Base-by-base conservation (phyloP, 108 stramenopile species). In the Cyclotella distinguenda region DNA sequence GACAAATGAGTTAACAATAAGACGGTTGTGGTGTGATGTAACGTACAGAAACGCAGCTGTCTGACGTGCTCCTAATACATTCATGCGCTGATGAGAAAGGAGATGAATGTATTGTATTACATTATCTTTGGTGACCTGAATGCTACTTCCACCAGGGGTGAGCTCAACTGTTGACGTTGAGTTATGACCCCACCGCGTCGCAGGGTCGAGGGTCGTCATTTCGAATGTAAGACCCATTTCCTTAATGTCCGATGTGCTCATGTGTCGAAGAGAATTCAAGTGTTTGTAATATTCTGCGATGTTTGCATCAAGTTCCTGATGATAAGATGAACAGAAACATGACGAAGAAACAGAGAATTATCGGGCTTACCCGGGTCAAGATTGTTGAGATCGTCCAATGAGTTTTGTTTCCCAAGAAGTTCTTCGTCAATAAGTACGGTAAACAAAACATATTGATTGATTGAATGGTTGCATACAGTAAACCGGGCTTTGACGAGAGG, bases 331-430 rank as follows among this genome's bases (percentile, higher is more conserved):
- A 16, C 16, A 42, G n/a, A 42, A 16, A 1, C 10, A 21, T 8
- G 2, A 48, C 12, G 3, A 4, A 21, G 19, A 48, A 3, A 23
- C 11, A 28, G n/a, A 21, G 3, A 28, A 18, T 3, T 21, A 6
- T 28, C 1, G 31, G 32, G 15, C 27, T 53, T 28, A 53, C 51
- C 51, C 6, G 84, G 81, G 67, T 99, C 99, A n/a, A 91, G 75
- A 54, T 84, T 91, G 46, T 91, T 94, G 39, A 99, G 66, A 62
- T 99, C 99, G 66, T 99, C 98, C 27, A 95, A 43, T 4, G 80
- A 68, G 60, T 99, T 99, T 34, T 79, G 76, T 64, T 95, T 86
- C 19, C 89, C 92, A 31, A 97, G 73, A 15, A 96, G 68, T 44
- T 89, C 51, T 53, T 12, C n/a, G n/a, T n/a, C n/a, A n/a, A n/a